Percentiles rank a stretch among this genome's conserved stretches.
phyloP scores from a whole-genome alignment of 805 yeast genomes.

The Yueomyces sinensis region DNA sequence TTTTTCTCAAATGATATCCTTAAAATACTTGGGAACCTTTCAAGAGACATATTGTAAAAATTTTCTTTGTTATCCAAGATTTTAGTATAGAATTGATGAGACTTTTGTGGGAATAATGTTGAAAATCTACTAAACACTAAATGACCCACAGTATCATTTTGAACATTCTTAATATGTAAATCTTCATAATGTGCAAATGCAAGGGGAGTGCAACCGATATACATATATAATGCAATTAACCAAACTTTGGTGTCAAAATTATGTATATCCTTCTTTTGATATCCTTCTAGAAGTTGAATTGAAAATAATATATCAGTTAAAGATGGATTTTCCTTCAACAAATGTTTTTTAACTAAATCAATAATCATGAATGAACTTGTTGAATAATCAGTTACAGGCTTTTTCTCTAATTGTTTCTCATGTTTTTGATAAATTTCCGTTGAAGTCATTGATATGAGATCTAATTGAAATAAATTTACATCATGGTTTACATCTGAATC shows the following conservation, averaged over 20 bases:
- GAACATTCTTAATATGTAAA: conserved; percentile 60
- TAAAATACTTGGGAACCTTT: conserved; percentile 37
- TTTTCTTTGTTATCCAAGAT: conserved; percentile 28
- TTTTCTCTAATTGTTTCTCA: conserved; percentile 24
- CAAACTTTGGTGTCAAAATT: conserved; percentile 63
- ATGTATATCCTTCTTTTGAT: conserved; percentile 43
- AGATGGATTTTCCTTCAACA: conserved; percentile 10
- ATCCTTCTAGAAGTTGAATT: conserved; percentile 44
- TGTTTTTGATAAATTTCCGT: conserved; percentile 29
- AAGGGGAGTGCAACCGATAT: conserved; percentile 39
- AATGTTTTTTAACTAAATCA: conserved; percentile 33
- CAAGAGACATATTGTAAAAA: conserved; percentile 40
- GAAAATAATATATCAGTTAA: conserved; percentile 25
- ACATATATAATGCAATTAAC: conserved; percentile 50
- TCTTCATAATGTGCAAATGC: conserved; percentile 39
- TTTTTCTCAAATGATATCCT: conserved; percentile 42
- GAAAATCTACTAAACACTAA: conserved; percentile 37
- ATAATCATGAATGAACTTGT: conserved; percentile 55
- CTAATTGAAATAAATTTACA: conserved; percentile 26
- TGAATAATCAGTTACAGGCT: conserved; percentile 55
- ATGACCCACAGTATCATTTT: conserved; percentile 55
- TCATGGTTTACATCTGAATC: conserved; percentile 34
- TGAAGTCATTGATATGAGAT: conserved; percentile 9
- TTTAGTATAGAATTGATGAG: conserved; percentile 14
- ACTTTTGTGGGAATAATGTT: conserved; percentile 31